These are phyloP conservation scores for Penicillium robsamsonii DNA, from an alignment of 495 filamentous ascomycete genomes.

Conservation along the genomic window DNA sequence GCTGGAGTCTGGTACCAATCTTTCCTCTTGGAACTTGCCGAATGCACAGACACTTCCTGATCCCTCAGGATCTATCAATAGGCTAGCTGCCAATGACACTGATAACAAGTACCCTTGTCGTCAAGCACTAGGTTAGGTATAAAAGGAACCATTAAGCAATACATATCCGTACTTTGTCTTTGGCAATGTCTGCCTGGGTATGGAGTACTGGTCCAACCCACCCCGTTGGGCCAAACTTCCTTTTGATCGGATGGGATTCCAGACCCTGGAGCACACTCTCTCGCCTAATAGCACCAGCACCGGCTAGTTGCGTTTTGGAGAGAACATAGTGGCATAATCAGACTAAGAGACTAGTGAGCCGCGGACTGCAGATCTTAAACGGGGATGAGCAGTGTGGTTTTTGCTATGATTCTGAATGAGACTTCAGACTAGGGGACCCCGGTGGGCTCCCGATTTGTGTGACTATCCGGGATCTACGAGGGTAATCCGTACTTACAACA, in stretches of 20 bases:
- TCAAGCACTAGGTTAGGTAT: slow-evolving; percentile 25
- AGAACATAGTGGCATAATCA: slow-evolving; percentile 36
- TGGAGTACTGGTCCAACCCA: slow-evolving; percentile 41
- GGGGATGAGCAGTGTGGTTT: slow-evolving; percentile 50
- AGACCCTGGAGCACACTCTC: slow-evolving; percentile 33
- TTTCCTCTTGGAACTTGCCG: slow-evolving; percentile 38
- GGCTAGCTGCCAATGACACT: no score
- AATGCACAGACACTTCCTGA: slow-evolving; percentile 37
- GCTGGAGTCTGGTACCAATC: slow-evolving; percentile 29
- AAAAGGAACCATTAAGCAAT: slow-evolving; percentile 37
- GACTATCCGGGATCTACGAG: slow-evolving; percentile 45
- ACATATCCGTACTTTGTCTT: slow-evolving; percentile 40
- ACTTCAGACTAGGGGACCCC: slow-evolving; percentile 41
- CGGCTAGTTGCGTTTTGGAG: slow-evolving; percentile 42
- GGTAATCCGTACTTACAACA: no score
- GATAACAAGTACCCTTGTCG: no score
- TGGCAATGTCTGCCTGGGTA: slow-evolving; percentile 37
- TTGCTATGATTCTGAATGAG: slow-evolving; percentile 50
- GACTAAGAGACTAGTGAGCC: slow-evolving; percentile 36
- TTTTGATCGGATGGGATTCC: slow-evolving; percentile 50
- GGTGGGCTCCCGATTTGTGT: slow-evolving; percentile 50
- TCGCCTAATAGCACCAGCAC: slow-evolving; percentile 36
- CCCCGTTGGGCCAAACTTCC: slow-evolving; percentile 35
- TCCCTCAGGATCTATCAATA: slow-evolving; percentile 50
- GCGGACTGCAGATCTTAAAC: slow-evolving; percentile 40